Evolutionary conservation across 2,329 filamentous ascomycete genomes (phyloP).

Genomic region (Aspergillus terreus): DNA sequence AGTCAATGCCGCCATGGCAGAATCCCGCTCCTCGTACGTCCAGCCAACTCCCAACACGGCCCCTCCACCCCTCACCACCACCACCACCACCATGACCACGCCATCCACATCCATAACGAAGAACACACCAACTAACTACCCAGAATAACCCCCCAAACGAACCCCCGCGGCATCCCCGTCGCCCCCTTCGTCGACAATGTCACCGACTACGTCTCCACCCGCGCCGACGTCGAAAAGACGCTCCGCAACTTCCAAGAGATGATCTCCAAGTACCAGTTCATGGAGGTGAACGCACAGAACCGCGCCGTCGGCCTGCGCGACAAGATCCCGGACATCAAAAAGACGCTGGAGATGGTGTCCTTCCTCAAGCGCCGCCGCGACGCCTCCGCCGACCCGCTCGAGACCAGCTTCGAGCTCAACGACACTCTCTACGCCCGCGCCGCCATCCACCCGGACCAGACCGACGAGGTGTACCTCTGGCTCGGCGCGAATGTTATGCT

Average conservation of each 20-base stretch:
- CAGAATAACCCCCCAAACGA: slow-evolving; percentile 30
- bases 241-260: slow-evolving; percentile 47
- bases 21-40: background rate
- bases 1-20: too few species aligned
- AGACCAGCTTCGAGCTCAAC: slow-evolving; percentile 94
- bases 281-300: slow-evolving; percentile 90
- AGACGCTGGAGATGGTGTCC: slow-evolving; percentile 85
- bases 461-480: slow-evolving; percentile 90
- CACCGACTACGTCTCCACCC: slow-evolving; percentile 43
- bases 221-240: slow-evolving; percentile 44
- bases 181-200: slow-evolving; percentile 48
- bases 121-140: background rate
- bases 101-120: slow-evolving; percentile 16
- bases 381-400: slow-evolving; percentile 55
- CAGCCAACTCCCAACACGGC: background rate
- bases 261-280: slow-evolving; percentile 95
- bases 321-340: slow-evolving; percentile 95
- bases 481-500: slow-evolving; percentile 99
- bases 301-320: slow-evolving; percentile 78
- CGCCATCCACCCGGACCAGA: slow-evolving; percentile 66
- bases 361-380: slow-evolving; percentile 77
- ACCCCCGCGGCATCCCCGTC: slow-evolving; percentile 44
- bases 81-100: slow-evolving; percentile 10
- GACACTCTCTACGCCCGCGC: slow-evolving; percentile 93
- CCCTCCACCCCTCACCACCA: background rate